Conservation (phyloP, 176 grass and related monocot species). For the Melocanna baccifera region DNA sequence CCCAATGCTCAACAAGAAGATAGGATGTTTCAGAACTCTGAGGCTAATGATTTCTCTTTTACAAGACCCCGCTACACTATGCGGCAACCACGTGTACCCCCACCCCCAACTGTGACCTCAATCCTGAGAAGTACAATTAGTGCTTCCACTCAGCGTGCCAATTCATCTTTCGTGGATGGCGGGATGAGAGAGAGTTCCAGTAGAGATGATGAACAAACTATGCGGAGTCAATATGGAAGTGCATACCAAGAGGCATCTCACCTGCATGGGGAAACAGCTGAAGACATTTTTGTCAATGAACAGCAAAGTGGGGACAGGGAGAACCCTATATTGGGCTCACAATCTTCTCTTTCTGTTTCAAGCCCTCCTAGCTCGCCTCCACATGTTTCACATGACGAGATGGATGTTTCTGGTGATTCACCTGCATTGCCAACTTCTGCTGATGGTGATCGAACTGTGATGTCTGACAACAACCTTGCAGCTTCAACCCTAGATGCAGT, state of each 20-base stretch:
- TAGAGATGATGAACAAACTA: slow-evolving; percentile 56
- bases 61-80: slow-evolving; percentile 57
- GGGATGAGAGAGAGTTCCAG: slow-evolving; percentile 29
- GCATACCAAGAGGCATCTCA: slow-evolving; percentile 58
- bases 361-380: slow-evolving; percentile 82
- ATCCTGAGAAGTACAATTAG: slow-evolving; percentile 49
- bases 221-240: slow-evolving; percentile 51
- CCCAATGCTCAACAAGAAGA: slow-evolving; percentile 54
- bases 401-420: slow-evolving; percentile 92
- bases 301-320: slow-evolving; percentile 55
- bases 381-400: slow-evolving; percentile 84
- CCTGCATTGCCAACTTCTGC: slow-evolving; percentile 89
- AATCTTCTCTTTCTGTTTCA: slow-evolving; percentile 87
- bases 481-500: slow-evolving; percentile 39
- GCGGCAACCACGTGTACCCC: slow-evolving; percentile 69
- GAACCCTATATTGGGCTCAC: slow-evolving; percentile 61
- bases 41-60: slow-evolving; percentile 62
- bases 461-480: slow-evolving; percentile 62
- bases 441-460: slow-evolving; percentile 69
- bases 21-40: slow-evolving; percentile 51
- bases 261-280: slow-evolving; percentile 27
- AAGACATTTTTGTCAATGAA: slow-evolving; percentile 40
- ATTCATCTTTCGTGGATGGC: slow-evolving; percentile 45
- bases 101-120: slow-evolving; percentile 58
- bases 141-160: slow-evolving; percentile 42